Conservation (phyloP, 305 asterid genomes). For the Rubia peregrina region DNA sequence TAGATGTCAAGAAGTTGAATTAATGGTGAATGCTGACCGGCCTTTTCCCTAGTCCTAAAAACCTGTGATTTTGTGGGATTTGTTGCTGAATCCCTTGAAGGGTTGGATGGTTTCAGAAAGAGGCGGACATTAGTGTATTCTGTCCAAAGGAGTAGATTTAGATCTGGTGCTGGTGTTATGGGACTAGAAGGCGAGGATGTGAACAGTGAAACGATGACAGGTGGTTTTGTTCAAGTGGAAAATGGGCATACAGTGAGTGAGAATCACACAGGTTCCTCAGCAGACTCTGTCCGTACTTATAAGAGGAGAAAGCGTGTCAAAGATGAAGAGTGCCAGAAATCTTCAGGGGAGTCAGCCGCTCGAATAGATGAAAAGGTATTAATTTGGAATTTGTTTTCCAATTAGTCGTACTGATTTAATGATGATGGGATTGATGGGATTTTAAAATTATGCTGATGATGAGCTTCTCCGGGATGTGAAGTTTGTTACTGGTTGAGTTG, state of each 20-base stretch:
- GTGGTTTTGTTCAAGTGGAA: constrained; percentile 30
- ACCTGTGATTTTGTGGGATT: constrained; percentile 7
- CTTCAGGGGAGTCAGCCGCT: constrained; percentile 26
- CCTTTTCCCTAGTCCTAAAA: neutral
- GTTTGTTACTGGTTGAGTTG: neutral
- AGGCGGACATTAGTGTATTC: constrained; percentile 19
- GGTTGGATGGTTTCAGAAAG: constrained; percentile 39
- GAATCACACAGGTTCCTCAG: constrained; percentile 24
- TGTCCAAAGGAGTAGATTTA: neutral
- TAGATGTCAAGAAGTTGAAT: constrained; percentile 14
- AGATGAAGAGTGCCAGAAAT: constrained; percentile 23
- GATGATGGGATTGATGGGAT: neutral
- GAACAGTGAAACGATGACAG: constrained; percentile 18
- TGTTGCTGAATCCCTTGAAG: constrained; percentile 24
- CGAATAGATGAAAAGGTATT: constrained; percentile 40
- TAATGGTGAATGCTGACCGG: constrained; percentile 13
- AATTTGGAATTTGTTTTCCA: constrained; percentile 13
- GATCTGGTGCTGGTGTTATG: constrained; percentile 23
- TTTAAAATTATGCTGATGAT: no score
- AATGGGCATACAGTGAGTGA: constrained; percentile 15
- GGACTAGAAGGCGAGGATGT: constrained; percentile 23
- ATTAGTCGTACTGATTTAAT: neutral
- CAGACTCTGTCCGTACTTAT: constrained; percentile 42
- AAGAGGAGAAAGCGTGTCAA: constrained; percentile 53
- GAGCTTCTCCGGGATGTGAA: neutral